These are phyloP conservation scores for Colletotrichum lentis DNA, from an alignment of 2,329 filamentous ascomycete genomes.

Conservation along the genomic window DNA sequence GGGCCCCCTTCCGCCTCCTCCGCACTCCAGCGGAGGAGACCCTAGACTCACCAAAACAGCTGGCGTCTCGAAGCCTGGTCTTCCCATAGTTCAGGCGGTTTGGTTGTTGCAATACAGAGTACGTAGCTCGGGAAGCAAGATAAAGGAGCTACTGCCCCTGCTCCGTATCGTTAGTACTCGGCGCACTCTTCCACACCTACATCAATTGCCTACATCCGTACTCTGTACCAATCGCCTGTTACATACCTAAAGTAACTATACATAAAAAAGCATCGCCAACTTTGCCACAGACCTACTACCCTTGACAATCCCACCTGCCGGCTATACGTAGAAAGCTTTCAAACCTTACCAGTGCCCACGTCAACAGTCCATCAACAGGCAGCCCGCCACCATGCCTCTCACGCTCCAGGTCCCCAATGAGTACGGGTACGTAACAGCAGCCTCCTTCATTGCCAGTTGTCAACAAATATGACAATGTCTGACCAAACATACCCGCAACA, in stretches of 20 bases:
- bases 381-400: conserved; percentile 50
- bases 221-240: neutral
- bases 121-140: neutral
- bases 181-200: neutral
- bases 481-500: conserved; percentile 43
- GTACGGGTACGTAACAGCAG: conserved; percentile 56
- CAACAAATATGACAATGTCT: neutral
- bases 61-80: conserved; percentile 20
- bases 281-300: neutral
- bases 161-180: neutral
- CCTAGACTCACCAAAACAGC: conserved; percentile 9
- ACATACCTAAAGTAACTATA: neutral
- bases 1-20: neutral
- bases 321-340: neutral
- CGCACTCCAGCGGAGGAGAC: conserved; percentile 14
- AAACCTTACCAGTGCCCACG: neutral
- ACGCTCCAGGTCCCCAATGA: conserved; percentile 56
- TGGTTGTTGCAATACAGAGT: neutral
- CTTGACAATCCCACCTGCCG: neutral
- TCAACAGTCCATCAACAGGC: neutral
- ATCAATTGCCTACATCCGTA: neutral
- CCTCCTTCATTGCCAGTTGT: neutral
- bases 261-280: neutral
- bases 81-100: too few species aligned
- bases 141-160: neutral